Conservation (phyloP, 202 grass and related monocot genomes). For the Saccharum hybrid region DNA sequence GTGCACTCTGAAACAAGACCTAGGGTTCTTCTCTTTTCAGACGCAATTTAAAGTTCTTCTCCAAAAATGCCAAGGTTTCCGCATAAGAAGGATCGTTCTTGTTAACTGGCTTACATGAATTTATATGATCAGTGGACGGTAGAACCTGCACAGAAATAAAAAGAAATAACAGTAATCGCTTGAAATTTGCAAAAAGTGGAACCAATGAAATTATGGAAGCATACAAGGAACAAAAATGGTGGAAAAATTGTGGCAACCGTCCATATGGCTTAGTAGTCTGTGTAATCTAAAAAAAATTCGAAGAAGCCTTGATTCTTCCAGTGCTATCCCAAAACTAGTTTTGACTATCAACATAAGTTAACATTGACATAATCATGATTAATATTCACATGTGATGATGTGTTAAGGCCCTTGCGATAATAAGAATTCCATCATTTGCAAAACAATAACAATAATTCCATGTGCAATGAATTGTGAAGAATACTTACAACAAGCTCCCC, state of each 20-base stretch:
- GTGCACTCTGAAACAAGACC: background rate
- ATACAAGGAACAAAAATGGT: background rate
- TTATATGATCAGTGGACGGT: constrained; percentile 84
- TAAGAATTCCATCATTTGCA: background rate
- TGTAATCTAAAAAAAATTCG: constrained; percentile 3
- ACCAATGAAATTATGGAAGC: constrained; percentile 14
- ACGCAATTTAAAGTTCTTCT: constrained; percentile 62
- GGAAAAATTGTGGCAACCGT: background rate
- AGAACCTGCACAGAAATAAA: constrained; percentile 60
- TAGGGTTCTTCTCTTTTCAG: constrained; percentile 40
- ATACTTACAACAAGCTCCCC: constrained; percentile 89
- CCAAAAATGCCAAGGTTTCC: constrained; percentile 80
- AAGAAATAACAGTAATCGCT: background rate
- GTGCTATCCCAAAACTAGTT: constrained; percentile 20
- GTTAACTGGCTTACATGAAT: constrained; percentile 92
- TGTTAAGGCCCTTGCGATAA: background rate
- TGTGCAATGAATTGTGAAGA: background rate
- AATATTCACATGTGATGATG: constrained; percentile 15
- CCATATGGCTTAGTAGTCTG: background rate
- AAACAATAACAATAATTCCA: background rate
- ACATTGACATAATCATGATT: background rate
- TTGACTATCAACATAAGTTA: constrained; percentile 1
- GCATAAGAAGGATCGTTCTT: constrained; percentile 91
- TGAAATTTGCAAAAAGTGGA: constrained; percentile 14
- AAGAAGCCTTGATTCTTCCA: background rate